Conservation (phyloP, 2,329 filamentous ascomycete species). For the Colletotrichum sp. region DNA sequence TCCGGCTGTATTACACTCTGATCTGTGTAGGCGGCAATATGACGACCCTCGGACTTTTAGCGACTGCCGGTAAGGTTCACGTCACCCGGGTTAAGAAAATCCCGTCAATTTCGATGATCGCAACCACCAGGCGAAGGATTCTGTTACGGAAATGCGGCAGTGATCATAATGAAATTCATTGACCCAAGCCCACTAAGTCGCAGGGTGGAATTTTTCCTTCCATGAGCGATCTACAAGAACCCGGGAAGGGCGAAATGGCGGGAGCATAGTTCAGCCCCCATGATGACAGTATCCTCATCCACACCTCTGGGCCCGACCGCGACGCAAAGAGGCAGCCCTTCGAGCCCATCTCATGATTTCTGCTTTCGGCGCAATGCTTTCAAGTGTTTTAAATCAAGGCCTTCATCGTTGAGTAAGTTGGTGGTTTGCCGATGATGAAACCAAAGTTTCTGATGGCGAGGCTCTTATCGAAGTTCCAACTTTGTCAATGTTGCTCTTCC, state of each 20-base stretch:
- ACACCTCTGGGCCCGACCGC: fast-evolving
- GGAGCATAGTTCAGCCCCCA: neutral
- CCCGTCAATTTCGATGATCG: neutral
- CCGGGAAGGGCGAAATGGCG: neutral
- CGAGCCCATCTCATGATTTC: fast-evolving
- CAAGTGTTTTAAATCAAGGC: neutral
- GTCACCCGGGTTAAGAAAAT: neutral
- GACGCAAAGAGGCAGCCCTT: neutral
- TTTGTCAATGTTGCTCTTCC: neutral
- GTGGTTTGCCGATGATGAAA: fast-evolving
- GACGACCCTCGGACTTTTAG: fast-evolving
- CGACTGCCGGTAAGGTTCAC: neutral
- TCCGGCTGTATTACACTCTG: neutral
- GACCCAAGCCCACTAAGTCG: neutral
- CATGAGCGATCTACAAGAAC: neutral
- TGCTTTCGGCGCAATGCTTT: fast-evolving
- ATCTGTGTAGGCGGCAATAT: neutral
- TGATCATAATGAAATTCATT: fast-evolving
- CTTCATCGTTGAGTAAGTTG: fast-evolving
- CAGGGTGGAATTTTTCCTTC: too few species aligned
- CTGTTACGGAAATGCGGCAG: neutral
- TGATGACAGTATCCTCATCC: neutral
- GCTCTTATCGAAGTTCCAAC: neutral
- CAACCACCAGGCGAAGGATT: neutral
- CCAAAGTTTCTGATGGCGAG: neutral